A percentile compares a stretch with the other conserved stretches of the same genome.
Conservation (phyloP, 2,329 filamentous ascomycete genomes). For the Ilyonectria sp. region DNA sequence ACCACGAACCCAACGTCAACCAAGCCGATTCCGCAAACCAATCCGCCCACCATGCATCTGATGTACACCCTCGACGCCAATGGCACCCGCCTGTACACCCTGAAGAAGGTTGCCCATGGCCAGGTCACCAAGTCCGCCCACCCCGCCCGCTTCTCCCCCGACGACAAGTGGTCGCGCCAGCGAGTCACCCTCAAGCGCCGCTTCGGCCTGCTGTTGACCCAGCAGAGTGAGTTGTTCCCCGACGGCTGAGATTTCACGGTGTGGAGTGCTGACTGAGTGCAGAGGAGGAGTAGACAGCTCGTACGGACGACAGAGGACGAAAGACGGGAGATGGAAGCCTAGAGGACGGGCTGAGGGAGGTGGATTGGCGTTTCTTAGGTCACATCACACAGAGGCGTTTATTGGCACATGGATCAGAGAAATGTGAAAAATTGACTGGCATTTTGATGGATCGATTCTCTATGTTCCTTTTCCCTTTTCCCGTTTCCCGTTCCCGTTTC, state of each 20-base stretch:
- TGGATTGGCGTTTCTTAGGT: slow-evolving; percentile 35
- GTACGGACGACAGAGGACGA: slow-evolving; percentile 1
- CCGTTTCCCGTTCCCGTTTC: slow-evolving; percentile 31
- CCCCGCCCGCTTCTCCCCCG: slow-evolving; percentile 95
- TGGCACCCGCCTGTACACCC: slow-evolving; percentile 93
- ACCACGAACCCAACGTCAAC: slow-evolving; percentile 19
- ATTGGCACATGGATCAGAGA: slow-evolving; percentile 30
- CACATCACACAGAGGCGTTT: slow-evolving; percentile 33
- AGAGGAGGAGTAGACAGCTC: slow-evolving; percentile 44
- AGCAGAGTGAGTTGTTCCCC: slow-evolving; percentile 70
- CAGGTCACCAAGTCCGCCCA: slow-evolving; percentile 96
- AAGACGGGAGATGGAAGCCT: neutral
- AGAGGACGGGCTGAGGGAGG: slow-evolving; percentile 12
- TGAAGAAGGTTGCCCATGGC: slow-evolving; percentile 89
- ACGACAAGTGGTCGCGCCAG: slow-evolving; percentile 99
- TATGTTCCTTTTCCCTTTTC: slow-evolving; percentile 16
- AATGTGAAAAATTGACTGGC: slow-evolving; percentile 24
- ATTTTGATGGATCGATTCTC: slow-evolving; percentile 27
- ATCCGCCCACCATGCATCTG: slow-evolving; percentile 66
- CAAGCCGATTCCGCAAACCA: slow-evolving; percentile 13
- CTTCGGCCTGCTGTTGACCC: slow-evolving; percentile 89
- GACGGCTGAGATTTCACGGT: neutral
- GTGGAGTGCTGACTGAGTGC: slow-evolving; percentile 19
- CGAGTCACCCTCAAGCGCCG: slow-evolving; percentile 95
- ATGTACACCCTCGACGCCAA: slow-evolving; percentile 87